Conservation (phyloP, 2,329 filamentous ascomycete genomes). For the Fusarium setosum region DNA sequence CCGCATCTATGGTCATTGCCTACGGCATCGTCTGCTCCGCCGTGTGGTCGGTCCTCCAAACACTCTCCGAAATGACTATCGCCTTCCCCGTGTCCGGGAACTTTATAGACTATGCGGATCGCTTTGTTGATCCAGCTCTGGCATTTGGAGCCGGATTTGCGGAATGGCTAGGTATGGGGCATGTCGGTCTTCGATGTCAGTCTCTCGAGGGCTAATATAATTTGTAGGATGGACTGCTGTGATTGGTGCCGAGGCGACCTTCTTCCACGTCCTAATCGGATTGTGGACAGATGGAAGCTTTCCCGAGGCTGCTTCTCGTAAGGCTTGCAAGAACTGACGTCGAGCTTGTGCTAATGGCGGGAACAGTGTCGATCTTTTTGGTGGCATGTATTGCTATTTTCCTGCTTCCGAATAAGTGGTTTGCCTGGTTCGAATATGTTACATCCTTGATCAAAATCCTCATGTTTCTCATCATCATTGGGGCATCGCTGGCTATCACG, state of each 20-base stretch:
- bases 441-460: conserved; percentile 10
- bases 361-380: not conserved
- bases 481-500: not conserved
- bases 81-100: conserved; percentile 15
- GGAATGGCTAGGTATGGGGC: conserved; percentile 10
- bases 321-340: too few relatives aligned
- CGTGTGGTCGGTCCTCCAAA: conserved; percentile 17
- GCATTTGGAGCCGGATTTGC: conserved; percentile 22
- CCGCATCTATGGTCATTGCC: conserved; percentile 10
- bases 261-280: conserved; percentile 4
- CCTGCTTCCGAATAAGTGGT: not conserved
- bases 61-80: conserved; percentile 18
- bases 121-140: conserved; percentile 15
- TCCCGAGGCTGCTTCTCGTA: not conserved
- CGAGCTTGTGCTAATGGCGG: not conserved
- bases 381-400: conserved; percentile 4
- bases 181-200: not conserved
- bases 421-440: conserved; percentile 13
- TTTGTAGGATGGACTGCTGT: conserved; percentile 8
- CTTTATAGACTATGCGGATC: conserved; percentile 14
- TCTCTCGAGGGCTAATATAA: not conserved
- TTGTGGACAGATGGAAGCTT: not conserved
- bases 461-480: conserved; percentile 6
- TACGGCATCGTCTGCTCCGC: conserved; percentile 7
- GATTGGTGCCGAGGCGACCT: conserved; percentile 4